These are phyloP conservation scores for Endocalyx cinctus DNA, from an alignment of 2,329 filamentous ascomycete species.

Conservation along the genomic window DNA sequence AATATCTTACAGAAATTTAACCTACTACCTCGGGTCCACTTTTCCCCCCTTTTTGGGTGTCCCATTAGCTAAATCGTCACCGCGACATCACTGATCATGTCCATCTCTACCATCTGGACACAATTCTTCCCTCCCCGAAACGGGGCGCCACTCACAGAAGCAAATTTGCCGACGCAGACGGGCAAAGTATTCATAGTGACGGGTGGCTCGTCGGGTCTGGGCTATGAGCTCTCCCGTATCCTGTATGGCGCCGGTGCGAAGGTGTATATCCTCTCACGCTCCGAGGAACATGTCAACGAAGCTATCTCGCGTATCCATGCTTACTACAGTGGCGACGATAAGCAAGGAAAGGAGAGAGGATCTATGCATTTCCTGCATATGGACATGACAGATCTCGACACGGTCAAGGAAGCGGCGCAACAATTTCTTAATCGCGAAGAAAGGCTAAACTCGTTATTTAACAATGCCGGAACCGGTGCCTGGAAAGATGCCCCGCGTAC, in stretches of 20 bases:
- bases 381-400: conserved; percentile 15
- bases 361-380: conserved; percentile 14
- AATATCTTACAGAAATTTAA: no score
- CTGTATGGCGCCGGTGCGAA: conserved; percentile 43
- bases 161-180: conserved; percentile 11
- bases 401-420: conserved; percentile 9
- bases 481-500: conserved; percentile 11
- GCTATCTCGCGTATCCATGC: conserved; percentile 15
- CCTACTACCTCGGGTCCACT: no score
- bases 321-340: conserved; percentile 4
- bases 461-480: conserved; percentile 18
- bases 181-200: conserved; percentile 40
- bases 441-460: conserved; percentile 18
- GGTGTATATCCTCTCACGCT: neutral
- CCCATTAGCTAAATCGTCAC: no score
- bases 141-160: conserved; percentile 10
- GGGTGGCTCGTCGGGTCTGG: conserved; percentile 28
- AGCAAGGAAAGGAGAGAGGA: conserved; percentile 3
- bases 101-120: no score
- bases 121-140: conserved; percentile 16
- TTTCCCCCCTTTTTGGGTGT: no score
- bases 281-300: conserved; percentile 10
- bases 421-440: conserved; percentile 10
- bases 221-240: conserved; percentile 42
- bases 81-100: no score